phyloP scores from a whole-genome alignment of 306 rosid genomes.

The Senna siamea region DNA sequence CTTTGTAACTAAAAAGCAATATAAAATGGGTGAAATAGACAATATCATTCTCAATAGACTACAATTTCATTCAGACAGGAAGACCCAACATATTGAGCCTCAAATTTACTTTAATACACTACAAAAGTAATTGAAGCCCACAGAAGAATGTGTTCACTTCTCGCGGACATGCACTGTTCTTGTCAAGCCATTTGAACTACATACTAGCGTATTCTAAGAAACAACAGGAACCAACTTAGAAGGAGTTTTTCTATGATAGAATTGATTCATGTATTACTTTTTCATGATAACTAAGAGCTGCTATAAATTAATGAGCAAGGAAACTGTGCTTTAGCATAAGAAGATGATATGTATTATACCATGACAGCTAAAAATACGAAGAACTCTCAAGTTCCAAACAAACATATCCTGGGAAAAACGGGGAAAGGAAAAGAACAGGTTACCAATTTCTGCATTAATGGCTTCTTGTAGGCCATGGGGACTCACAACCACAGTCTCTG shows the following conservation, averaged over 20 bases:
- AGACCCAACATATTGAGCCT: background rate
- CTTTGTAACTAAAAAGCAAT: conserved; percentile 12
- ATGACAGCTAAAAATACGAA: background rate
- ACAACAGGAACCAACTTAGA: conserved; percentile 9
- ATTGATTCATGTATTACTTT: background rate
- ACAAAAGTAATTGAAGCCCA: background rate
- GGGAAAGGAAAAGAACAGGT: background rate
- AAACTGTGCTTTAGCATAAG: background rate
- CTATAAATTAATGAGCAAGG: background rate
- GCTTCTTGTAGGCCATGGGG: conserved; percentile 86
- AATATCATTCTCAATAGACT: conserved; percentile 6
- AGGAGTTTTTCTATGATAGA: conserved; percentile 1
- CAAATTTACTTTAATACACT: background rate
- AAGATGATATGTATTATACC: background rate
- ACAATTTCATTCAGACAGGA: background rate
- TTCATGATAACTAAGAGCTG: background rate
- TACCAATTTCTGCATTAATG: conserved; percentile 77
- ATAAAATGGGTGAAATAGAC: conserved; percentile 25
- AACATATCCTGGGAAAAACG: background rate
- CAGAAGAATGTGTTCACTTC: background rate
- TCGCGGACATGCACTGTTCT: background rate
- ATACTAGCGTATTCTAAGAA: conserved; percentile 14
- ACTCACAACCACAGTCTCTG: conserved; percentile 84
- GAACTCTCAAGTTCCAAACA: background rate
- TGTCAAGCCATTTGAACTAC: conserved; percentile 29